Evolutionary conservation across 75 land plant species (phyloP), one percentile per base, ranked within the genome.

Genomic region (Selaginella moellendorffii): DNA sequence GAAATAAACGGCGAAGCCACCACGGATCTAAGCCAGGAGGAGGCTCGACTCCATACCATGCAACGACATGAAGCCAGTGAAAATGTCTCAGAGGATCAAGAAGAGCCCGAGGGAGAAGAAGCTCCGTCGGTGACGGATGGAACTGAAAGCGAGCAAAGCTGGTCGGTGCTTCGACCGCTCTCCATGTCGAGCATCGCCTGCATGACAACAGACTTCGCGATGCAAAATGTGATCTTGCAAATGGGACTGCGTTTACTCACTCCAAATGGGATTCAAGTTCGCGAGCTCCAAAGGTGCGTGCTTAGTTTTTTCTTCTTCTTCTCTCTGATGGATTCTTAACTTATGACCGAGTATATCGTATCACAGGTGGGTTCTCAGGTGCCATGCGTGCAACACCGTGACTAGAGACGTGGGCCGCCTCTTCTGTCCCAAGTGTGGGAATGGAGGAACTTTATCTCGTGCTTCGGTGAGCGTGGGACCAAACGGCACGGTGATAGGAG

Each of bases 141-240:
- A 53, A 30, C n/a, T 65, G 77, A 74, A 30, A 88, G 95, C 76
- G 89, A 81, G 71, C 80, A 85, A 56, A 82, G 83, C 59, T 88
- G 88, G 84, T 71, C 52, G 24, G 58, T 87, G 65, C 24, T 36
- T 36, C 71, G 68, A 28, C 74, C 95, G 26, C 62, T 85, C 58
- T 92, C 85, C 56, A 83, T 81, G 22, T 92, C 97, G 0, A 85
- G 68, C 67, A 76, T 92, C 19, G 97, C 97, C 27, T 92, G 97
- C 74, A 72, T 86, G 63, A 92, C 97, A n/a, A 68, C 80, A 65
- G 97, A 92, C 62, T 92, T 76, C 76, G 96, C 97, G 14, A 92
- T 88, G 97, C 97, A 92, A 66, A 92, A 92, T 77, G 97, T 88
- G 54, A 72, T 92, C 63, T 77, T 92, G 19, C 97, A 92, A 65